Conservation (phyloP, 495 filamentous ascomycete genomes). For the Neurospora sp. region DNA sequence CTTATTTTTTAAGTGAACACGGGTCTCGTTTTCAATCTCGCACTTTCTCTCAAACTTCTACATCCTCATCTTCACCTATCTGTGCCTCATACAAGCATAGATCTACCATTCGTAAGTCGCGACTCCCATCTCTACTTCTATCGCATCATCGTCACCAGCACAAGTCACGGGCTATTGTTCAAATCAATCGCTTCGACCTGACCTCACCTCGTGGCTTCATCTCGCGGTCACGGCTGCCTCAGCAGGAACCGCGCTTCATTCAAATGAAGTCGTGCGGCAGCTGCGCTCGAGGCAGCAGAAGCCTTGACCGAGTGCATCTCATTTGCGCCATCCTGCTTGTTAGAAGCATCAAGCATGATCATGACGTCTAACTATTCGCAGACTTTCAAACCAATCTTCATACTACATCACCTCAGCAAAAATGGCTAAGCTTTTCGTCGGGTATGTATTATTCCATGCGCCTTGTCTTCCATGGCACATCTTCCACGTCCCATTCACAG, state of each 20-base stretch:
- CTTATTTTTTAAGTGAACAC: background rate
- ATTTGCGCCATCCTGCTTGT: background rate
- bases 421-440: conserved; percentile 89
- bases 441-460: conserved; percentile 46
- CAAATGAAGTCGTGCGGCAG: background rate
- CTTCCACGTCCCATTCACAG: background rate
- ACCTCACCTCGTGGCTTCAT: background rate
- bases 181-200: background rate
- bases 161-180: background rate
- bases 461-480: background rate
- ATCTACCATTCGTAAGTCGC: background rate
- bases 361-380: background rate
- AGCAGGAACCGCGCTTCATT: background rate
- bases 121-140: background rate
- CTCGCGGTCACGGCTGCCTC: background rate
- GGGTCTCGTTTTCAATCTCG: background rate
- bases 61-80: background rate
- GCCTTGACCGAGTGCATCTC: background rate
- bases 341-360: background rate
- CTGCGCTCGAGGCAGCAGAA: background rate
- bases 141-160: background rate
- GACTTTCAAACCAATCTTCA: background rate
- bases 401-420: conserved; percentile 12
- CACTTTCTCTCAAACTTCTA: background rate
- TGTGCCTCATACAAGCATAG: background rate